phyloP scores from a whole-genome alignment of 306 rosid species.

The Quercus suber region DNA sequence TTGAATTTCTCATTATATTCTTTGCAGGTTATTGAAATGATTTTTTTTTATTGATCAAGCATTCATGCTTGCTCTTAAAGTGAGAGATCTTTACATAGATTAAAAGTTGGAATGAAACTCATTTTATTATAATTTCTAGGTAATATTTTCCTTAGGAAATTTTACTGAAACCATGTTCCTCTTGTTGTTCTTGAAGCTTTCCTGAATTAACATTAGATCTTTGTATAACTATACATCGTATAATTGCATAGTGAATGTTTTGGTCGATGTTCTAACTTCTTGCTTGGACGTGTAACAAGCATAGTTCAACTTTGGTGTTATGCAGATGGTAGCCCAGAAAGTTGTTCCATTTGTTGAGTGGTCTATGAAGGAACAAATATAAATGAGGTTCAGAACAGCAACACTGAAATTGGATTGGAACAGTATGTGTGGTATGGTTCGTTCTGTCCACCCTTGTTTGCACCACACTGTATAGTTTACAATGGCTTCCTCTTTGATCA shows the following conservation, averaged over 20 bases:
- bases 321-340: constrained; percentile 13
- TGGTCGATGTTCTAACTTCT: neutral
- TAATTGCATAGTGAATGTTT: neutral
- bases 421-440: constrained; percentile 21
- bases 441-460: constrained; percentile 11
- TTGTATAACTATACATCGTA: neutral
- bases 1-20: constrained; percentile 3
- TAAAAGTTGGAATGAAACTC: constrained; percentile 8
- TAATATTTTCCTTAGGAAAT: neutral
- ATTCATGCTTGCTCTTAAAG: constrained; percentile 3
- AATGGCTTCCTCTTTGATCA: neutral
- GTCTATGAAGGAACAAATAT: constrained; percentile 14
- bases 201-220: neutral
- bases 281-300: constrained; percentile 10
- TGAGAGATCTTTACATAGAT: neutral
- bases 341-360: constrained; percentile 18
- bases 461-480: neutral
- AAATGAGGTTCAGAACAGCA: neutral
- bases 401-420: constrained; percentile 4
- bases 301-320: neutral
- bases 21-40: constrained; percentile 11
- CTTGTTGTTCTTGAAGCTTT: neutral
- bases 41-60: constrained; percentile 7
- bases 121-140: neutral
- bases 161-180: neutral